Evolutionary conservation across 352 stramenopile genomes (phyloP), one percentile per base, ranked within the genome.

Genomic region (Phytophthora gonapodyides): DNA sequence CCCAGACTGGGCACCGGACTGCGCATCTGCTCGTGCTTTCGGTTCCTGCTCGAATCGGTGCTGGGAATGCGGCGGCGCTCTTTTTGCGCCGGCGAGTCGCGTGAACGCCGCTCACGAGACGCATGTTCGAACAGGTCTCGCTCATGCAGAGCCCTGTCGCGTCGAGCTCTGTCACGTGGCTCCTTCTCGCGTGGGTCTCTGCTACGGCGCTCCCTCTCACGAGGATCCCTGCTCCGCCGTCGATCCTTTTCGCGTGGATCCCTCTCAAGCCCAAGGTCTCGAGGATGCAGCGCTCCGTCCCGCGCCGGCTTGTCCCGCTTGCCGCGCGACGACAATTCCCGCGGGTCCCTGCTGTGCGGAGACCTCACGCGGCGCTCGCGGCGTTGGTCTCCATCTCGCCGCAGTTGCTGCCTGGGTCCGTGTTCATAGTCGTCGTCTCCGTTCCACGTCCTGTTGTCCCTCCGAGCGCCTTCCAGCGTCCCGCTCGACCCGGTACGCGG

Each of bases 371-470:
- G 67, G 2, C 42, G 52, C n/a, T 57, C 63, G 9, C 58, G 67
- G 17, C 49, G 53, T 7, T 24, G 38, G 19, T 69, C 54, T 46
- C 31, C 49, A 50, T 63, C 51, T 6, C 43, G 57, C 33, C 33
- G 36, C 17, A 58, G 11, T 8, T 50, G 21, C 1, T 43, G 57
- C 24, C 48, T 54, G 3, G 41, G 51, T 5, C 61, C 47, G 2
- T 27, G 24, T 6, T 57, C 42, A 34, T 66, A 55, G 21, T 67
- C 50, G 6, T 55, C 57, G n/a, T 58, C 52, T 40, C 62, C 52
- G 16, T 71, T 71, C 67, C 62, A 72, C 24, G 52, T 75, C 42
- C 43, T 69, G 34, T 64, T 67, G 52, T 71, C 57, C 35, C 62
- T 36, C 49, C 51, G 45, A 27, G 50, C 58, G 2, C 10, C 53